Evolutionary conservation across 73 alveolate species (phyloP), one percentile per base, ranked within the genome.

Genomic region (Tetrahymena malaccensis): DNA sequence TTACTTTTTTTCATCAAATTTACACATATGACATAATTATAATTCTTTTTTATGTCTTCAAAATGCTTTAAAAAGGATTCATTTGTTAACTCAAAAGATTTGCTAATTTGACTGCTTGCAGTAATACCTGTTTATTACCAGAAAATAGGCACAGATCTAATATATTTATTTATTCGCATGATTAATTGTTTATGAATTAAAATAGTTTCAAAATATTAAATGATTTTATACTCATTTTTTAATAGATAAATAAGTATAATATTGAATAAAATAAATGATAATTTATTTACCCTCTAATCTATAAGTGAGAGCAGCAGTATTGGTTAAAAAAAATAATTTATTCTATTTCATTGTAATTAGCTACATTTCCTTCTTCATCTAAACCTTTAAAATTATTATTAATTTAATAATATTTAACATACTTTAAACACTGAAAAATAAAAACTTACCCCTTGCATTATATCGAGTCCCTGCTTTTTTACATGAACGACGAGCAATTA

Each of bases 311-410:
- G 56, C 98, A 97, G n/a, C 99, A 97, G 85, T 97, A 93, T 33
- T 93, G 84, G n/a, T 96, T 85, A 27, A 85, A 95, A 55, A 96
- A 85, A 13, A 99, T 43, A 21, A 98, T 96, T 95, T 98, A 99
- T 95, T 99, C 99, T n/a, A 99, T 97, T 95, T 98, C 99, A 0
- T 97, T 99, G 93, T 94, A 98, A 94, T 99, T 99, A 1, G 99
- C 99, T 1, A 98, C 98, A 96, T 98, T 98, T 9, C 99, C 99
- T 31, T 96, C 97, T 43, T 95, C 94, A 96, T 99, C 99, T 6
- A 99, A 97, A 27, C 99, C 99, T 70, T 70, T n/a, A 17, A 27
- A 8, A 70, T 8, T 57, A 70, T 4, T 25, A 70, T 9, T 12
- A 27, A 22, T 22, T 56, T 56, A 4, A 9, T 56, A 27, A 9